These are phyloP conservation scores for Eucalyptus grandis DNA, from an alignment of 345 rosid genomes.

Conservation along the genomic window DNA sequence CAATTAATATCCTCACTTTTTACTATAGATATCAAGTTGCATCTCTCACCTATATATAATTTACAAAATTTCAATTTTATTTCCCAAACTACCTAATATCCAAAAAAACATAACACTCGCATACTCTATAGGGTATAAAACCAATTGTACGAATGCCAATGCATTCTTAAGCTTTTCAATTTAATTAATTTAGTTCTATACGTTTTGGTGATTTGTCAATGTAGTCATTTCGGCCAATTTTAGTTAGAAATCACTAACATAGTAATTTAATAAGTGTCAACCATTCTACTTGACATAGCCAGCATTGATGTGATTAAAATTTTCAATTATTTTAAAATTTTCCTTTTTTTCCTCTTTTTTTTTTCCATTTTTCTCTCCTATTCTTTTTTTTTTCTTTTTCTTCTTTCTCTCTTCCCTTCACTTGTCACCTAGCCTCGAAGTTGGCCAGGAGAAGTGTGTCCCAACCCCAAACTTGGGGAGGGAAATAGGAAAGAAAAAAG, in stretches of 20 bases:
- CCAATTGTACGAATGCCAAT: too few relatives aligned
- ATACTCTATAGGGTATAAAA: background rate
- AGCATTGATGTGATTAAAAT: fast-evolving
- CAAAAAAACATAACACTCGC: background rate
- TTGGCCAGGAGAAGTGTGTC: background rate
- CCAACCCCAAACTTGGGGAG: background rate
- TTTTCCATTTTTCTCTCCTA: background rate
- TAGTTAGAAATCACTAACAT: background rate
- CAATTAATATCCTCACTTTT: background rate
- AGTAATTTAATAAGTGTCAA: background rate
- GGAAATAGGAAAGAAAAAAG: background rate
- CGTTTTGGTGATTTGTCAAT: background rate
- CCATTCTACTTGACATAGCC: fast-evolving
- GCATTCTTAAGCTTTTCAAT: background rate
- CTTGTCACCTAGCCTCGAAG: too few relatives aligned
- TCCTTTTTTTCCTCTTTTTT: background rate
- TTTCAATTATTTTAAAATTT: background rate
- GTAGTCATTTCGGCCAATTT: background rate
- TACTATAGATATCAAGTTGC: background rate
- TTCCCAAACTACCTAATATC: background rate
- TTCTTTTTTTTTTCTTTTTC: background rate
- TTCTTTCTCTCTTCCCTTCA: background rate
- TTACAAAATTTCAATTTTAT: background rate
- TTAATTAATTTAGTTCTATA: background rate
- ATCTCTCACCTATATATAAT: background rate